Base-by-base conservation (phyloP, 495 filamentous ascomycete genomes). In the Aspergillus bridgeri region DNA sequence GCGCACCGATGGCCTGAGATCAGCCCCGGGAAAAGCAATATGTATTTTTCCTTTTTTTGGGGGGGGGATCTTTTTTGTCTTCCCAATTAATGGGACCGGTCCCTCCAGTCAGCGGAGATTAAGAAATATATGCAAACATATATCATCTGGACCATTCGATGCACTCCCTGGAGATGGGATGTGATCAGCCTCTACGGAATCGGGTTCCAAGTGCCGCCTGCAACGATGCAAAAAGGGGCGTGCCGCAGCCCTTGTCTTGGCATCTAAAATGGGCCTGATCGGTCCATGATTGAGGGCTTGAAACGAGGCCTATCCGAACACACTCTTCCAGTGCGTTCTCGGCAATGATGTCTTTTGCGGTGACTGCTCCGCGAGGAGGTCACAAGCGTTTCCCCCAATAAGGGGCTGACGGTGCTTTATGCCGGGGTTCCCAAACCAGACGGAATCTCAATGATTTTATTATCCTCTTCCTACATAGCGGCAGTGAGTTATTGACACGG, bases 401-500 rank as follows among this genome's bases (percentile, higher is more conserved):
- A 38, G 7, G 33, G 17, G 33, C 6, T 4, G 33, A 11, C 13
- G 33, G 17, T 38, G 33, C 9, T 13, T 15, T 38, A 38, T 2
- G 33, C 9, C 33, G 33, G 33, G 17, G 33, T 38, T 38, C 9
- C 33, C 33, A 13, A 13, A 38, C 3, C 33, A 38, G 33, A 15
- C 33, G 17, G 11, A 9, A 38, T 38, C 33, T 38, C 27, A 9
- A 15, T 25, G 22, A 25, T n/a, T 46, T 23, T 13, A 44, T 57
- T 43, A 46, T 45, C 49, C 8, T 38, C 17, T 15, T 38, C 11
- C 33, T 38, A 38, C 33, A 38, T 38, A 38, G 33, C 33, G 33
- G 3, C 17, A 11, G 42, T 42, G 19, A 49, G 48, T 42, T 49
- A 58, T 63, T 55, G 61, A 67, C 60, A 57, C 61, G 52, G 53